Conservation (phyloP, 345 rosid genomes). For the Hypericum perforatum region DNA sequence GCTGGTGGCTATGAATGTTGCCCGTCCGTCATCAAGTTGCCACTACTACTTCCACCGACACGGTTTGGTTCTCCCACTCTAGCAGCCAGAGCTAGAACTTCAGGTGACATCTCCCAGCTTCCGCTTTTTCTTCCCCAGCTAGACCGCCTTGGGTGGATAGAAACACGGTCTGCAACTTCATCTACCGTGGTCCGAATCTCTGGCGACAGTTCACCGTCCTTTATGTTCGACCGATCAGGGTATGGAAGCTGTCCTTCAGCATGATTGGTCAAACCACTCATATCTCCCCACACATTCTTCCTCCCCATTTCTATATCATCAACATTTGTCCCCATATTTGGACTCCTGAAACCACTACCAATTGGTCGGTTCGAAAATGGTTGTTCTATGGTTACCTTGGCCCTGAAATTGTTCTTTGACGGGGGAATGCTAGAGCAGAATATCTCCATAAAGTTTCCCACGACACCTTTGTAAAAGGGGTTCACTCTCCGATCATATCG, state of each 20-base stretch:
- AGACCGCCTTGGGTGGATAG: slow-evolving; percentile 69
- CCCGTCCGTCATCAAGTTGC: slow-evolving; percentile 45
- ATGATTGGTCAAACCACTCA: slow-evolving; percentile 47
- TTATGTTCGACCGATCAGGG: slow-evolving; percentile 51
- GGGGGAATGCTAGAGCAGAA: slow-evolving; percentile 6
- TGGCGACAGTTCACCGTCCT: slow-evolving; percentile 73
- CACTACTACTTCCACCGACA: slow-evolving; percentile 42
- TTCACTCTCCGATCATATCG: slow-evolving; percentile 1
- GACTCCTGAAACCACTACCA: slow-evolving; percentile 86
- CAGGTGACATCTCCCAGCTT: slow-evolving; percentile 78
- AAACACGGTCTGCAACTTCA: slow-evolving; percentile 46
- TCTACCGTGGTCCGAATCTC: slow-evolving; percentile 57
- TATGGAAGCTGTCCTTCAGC: slow-evolving; percentile 51
- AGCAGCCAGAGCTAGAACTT: slow-evolving; percentile 83
- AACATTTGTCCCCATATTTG: slow-evolving; percentile 79
- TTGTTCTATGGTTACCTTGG: slow-evolving; percentile 31
- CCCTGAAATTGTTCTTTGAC: slow-evolving; percentile 4
- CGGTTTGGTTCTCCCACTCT: slow-evolving; percentile 76
- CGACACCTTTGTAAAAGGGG: slow-evolving; percentile 5
- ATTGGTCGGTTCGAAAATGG: slow-evolving; percentile 45
- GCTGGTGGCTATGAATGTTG: slow-evolving; percentile 29
- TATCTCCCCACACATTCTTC: slow-evolving; percentile 87
- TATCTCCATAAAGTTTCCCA: slow-evolving; percentile 6
- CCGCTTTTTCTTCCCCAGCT: slow-evolving; percentile 78
- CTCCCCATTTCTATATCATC: slow-evolving; percentile 98